Evolutionary conservation across 2,329 filamentous ascomycete genomes (phyloP), one percentile per base, ranked within the genome.

Genomic region (Coniosporium tulheliwenetii): DNA sequence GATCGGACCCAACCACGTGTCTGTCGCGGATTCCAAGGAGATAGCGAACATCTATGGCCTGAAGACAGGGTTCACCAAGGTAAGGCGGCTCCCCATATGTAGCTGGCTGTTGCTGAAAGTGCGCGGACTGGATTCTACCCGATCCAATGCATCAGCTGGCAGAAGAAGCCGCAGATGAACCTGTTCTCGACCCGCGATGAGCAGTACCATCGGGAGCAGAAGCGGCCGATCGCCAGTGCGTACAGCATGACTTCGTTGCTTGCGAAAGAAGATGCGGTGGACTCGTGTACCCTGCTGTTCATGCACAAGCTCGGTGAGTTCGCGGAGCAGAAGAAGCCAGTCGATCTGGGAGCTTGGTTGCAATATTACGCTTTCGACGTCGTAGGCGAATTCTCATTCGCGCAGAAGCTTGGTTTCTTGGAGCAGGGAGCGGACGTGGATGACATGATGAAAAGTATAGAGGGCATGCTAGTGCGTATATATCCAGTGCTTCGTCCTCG

Each of bases 1-100:
- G 15, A 79, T 87, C 50, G 78, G 81, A 49, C 83, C 83, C 0
- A 76, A 82, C 48, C 81, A 86, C 49, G 66, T 86, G 48, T 83
- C 77, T 44, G 65, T 89, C 38, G 78, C 75, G 41, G 80, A 85
- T 50, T 77, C 79, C 30, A 66, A 65, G 8, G 79, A 79, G 5
- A 82, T 89, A 39, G 65, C 67, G 30, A 54, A 63, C 36, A 72
- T 85, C 41, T 85, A 87, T 48, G 81, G 81, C 29, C 47, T 54
- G 32, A 47, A 41, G 15, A 37, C 34, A 30, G 30, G 34, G n/a
- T 41, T 37, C 29, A 35, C 33, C 12, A 37, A 41, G 30, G 43
- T 46, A 19, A 3, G 19, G 19, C 19, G 7, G 19, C 16, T 30
- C 26, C 16, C 10, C 9, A n/a, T 5, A 7, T 13, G 13, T 39